Base-by-base conservation (phyloP, 2,329 filamentous ascomycete genomes). In the Aspergillus ochraceoroseus region DNA sequence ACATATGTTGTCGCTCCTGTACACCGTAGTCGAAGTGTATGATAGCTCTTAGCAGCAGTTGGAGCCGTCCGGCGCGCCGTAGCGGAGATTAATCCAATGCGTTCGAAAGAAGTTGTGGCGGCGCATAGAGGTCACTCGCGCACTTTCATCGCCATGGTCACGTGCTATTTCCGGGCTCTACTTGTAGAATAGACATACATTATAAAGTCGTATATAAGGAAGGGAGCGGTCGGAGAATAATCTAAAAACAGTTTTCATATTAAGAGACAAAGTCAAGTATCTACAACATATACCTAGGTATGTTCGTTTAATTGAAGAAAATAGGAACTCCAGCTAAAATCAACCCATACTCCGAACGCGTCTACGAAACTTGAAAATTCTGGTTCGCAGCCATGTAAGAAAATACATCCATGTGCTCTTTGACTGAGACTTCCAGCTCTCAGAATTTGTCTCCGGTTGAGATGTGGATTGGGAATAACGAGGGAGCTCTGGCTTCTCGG, bases 311-410 rank as follows among this genome's bases (percentile, higher is more conserved):
- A 13, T 22, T 17, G 18, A 20, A 12, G 4, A 29, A 13, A 19
- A 29, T 22, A 14, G 14, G 26, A 22, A 22, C 4, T 22, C 20
- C 5, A 22, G 5, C 7, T 33, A 8, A 12, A n/a, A 44, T 58
- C 49, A 56, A 17, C 38, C 47, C 38, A 50, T 35, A 38, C 55
- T 59, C 35, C 54, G 54, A 13, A 64, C 45, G 41, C 55, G 64
- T 38, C 63, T 62, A 27, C 66, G 63, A 43, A 76, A 65, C 48
- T 75, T 72, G 48, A 77, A 68, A 41, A 78, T 56, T 43, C 74
- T 65, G 20, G 75, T 78, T 53, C 71, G 69, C 45, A 76, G 63
- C 75, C 75, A 79, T 1, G 74, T 75, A 39, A 76, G 61, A 53
- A 78, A 77, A 15, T 71, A 63, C 43, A 75, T 64, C 75, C 75